phyloP scores from a whole-genome alignment of 495 filamentous ascomycete genomes.

The Arthonia radiata region DNA sequence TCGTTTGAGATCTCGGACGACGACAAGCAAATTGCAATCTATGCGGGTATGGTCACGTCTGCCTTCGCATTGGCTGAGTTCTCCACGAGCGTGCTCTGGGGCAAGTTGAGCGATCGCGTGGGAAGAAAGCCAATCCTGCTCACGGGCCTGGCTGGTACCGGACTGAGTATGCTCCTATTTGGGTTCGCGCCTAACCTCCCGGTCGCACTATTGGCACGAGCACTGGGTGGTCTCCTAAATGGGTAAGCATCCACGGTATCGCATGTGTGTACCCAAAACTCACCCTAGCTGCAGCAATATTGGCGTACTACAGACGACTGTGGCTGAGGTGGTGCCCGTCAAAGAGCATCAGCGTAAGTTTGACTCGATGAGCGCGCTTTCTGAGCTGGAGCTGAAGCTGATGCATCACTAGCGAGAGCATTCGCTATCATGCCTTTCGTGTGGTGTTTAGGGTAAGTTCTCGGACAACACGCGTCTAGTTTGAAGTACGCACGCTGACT shows the following conservation, averaged over 20 bases:
- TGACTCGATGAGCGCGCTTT: not conserved
- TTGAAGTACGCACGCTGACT: conserved; percentile 1
- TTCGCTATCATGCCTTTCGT: conserved; percentile 95
- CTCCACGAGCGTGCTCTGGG: conserved; percentile 75
- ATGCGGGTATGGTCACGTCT: conserved; percentile 90
- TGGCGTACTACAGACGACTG: conserved; percentile 82
- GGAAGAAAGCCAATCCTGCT: conserved; percentile 84
- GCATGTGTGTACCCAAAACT: conserved; percentile 2
- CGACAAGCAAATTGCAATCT: conserved; percentile 60
- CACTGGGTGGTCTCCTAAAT: conserved; percentile 76
- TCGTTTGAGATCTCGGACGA: conserved; percentile 67
- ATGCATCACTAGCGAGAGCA: conserved; percentile 36
- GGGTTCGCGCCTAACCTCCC: conserved; percentile 71
- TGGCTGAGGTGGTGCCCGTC: conserved; percentile 72
- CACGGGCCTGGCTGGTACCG: conserved; percentile 67
- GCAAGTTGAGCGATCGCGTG: conserved; percentile 70
- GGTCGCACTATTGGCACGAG: conserved; percentile 65
- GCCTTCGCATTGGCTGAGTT: conserved; percentile 93
- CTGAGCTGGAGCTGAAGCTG: not conserved
- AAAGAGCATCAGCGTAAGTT: conserved; percentile 71
- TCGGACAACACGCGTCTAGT: conserved; percentile 3
- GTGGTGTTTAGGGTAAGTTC: conserved; percentile 68
- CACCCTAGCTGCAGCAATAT: conserved; percentile 33
- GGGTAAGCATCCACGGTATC: conserved; percentile 28
- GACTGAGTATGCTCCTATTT: conserved; percentile 80